Conservation (phyloP, 225 moss, liverwort and hornwort genomes). For the Physcomitrellopsis africana region DNA sequence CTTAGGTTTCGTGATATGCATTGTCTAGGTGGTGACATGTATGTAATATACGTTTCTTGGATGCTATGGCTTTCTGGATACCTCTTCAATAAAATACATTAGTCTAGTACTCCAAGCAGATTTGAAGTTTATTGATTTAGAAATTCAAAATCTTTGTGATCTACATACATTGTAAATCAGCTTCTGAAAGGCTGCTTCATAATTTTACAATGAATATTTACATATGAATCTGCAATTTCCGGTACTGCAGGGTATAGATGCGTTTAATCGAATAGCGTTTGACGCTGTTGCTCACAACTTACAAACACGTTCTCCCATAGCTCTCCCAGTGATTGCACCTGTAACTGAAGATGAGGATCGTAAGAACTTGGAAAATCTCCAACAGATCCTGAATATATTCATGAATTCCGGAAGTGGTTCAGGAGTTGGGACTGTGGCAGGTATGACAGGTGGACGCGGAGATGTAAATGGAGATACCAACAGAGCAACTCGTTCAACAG, state of each 20-base stretch:
- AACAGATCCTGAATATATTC: slow-evolving; percentile 65
- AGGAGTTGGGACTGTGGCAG: slow-evolving; percentile 31
- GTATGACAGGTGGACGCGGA: slow-evolving; percentile 29
- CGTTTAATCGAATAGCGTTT: slow-evolving; percentile 73
- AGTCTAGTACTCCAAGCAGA: neutral
- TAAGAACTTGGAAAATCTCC: slow-evolving; percentile 75
- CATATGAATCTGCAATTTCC: neutral
- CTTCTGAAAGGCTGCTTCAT: neutral
- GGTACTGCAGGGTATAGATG: slow-evolving; percentile 78
- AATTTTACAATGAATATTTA: neutral
- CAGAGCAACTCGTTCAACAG: slow-evolving; percentile 21
- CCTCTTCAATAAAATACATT: neutral
- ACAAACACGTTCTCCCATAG: slow-evolving; percentile 58
- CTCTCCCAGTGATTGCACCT: slow-evolving; percentile 55
- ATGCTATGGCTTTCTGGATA: neutral
- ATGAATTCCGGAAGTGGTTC: slow-evolving; percentile 28
- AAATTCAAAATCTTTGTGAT: neutral
- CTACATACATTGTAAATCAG: neutral
- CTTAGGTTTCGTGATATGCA: neutral
- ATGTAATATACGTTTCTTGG: neutral
- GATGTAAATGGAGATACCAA: neutral
- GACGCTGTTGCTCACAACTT: slow-evolving; percentile 58
- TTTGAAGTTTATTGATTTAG: neutral
- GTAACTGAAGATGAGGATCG: slow-evolving; percentile 76
- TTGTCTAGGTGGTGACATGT: neutral